Base-by-base conservation (phyloP, 352 stramenopile genomes). In the Pythium folliculosum region DNA sequence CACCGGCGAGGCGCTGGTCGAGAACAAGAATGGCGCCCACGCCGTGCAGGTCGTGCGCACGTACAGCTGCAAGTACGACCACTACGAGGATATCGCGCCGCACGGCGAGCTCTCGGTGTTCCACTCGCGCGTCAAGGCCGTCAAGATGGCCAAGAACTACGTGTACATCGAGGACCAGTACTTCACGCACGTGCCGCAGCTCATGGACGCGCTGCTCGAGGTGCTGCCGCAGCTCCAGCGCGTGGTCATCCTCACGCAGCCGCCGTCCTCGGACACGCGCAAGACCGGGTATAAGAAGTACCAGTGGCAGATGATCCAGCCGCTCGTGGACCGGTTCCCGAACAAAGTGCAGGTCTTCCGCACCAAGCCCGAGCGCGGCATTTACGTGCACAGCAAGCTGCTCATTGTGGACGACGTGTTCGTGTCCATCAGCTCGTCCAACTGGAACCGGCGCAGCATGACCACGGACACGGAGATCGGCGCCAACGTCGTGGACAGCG, bases 161-260 rank as follows among this genome's bases (percentile, higher is more conserved):
- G 81, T 89, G 37, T 89, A 86, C 71, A 82, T 89, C 23, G 78
- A 89, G 45, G 81, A 89, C 60, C 81, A 89, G 70, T 89, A 89
- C 70, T 87, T 89, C 44, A 65, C 86, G 0, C 55, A 75, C 25
- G 77, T 90, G 5, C 79, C 77, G 0, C 61, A 84, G 48, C 51
- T 90, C 7, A 54, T 88, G 0, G 61, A 77, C 10, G 77, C 74
- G 0, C 55, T 91, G 7, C 43, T 90, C 17, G 68, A 78, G 21
- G 70, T 81, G 1, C 60, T 90, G 19, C 81, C 79, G 2, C 60
- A 27, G 16, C 48, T 91, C 13, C 72, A 90, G 40, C 59, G 70
- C 16, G 47, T 91, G 12, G 72, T 90, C 21, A 78, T 91, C 8
- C 63, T 91, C 9, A 65, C 70, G 2, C 73, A 81, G 21, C 75